Conservation (phyloP, 73 alveolate species). For the Paramecium caudatum region DNA sequence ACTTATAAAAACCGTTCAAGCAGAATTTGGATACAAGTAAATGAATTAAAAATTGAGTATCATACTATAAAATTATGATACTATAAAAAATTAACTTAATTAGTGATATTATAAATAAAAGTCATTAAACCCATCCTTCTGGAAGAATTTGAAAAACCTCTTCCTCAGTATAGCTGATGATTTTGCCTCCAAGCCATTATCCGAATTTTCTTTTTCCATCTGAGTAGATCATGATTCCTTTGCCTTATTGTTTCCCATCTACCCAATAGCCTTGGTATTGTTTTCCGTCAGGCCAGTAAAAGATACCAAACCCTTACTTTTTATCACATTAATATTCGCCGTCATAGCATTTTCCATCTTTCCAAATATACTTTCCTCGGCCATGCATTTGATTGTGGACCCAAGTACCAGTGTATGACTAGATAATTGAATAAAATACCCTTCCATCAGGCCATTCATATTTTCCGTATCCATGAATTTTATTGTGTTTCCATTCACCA, state of each 20-base stretch:
- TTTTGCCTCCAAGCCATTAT: constrained; percentile 77
- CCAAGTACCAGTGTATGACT: constrained; percentile 80
- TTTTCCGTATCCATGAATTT: constrained; percentile 73
- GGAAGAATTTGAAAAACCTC: background rate
- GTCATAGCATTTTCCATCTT: constrained; percentile 85
- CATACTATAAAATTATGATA: constrained; percentile 18
- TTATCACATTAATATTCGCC: constrained; percentile 81
- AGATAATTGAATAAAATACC: constrained; percentile 33
- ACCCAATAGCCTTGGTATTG: constrained; percentile 81
- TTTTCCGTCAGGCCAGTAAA: constrained; percentile 82
- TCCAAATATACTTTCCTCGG: constrained; percentile 82
- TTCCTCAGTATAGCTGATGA: background rate
- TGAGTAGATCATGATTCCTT: constrained; percentile 61
- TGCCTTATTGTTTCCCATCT: constrained; percentile 86
- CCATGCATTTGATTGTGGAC: constrained; percentile 83
- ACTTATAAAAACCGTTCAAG: constrained; percentile 42
- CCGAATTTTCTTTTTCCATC: constrained; percentile 76
- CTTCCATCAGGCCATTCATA: constrained; percentile 59
- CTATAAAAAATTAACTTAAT: background rate
- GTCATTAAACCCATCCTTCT: constrained; percentile 5
- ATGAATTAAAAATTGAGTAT: constrained; percentile 20
- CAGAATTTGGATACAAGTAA: constrained; percentile 54
- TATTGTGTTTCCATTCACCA: constrained; percentile 79
- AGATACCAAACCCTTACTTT: constrained; percentile 86
- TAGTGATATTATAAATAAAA: background rate